Conservation (phyloP, 331 rosid species). For the Arachis monticola region DNA sequence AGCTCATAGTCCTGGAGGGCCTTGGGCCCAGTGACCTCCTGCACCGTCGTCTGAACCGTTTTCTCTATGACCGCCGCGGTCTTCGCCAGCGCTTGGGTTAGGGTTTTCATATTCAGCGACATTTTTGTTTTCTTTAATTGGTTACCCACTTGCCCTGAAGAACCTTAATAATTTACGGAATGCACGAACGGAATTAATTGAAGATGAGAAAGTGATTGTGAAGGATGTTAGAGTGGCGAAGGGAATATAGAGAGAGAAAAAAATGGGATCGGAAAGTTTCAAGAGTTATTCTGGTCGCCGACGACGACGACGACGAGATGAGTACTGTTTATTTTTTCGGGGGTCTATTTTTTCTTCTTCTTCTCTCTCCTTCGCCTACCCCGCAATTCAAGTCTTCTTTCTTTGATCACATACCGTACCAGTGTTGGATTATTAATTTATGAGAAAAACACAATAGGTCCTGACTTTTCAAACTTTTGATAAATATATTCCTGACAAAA, state of each 20-base stretch:
- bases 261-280: background rate
- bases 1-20: slow-evolving; percentile 95
- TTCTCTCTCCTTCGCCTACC: background rate
- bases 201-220: background rate
- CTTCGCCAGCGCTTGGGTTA: slow-evolving; percentile 95
- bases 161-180: background rate
- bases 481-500: too few species aligned
- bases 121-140: slow-evolving; percentile 19
- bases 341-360: background rate
- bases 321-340: background rate
- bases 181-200: background rate
- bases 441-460: too few species aligned
- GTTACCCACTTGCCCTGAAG: too few species aligned
- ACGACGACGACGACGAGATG: background rate
- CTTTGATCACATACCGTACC: background rate
- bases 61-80: slow-evolving; percentile 96
- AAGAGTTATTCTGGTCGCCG: background rate
- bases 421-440: too few species aligned
- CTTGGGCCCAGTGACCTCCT: slow-evolving; percentile 95
- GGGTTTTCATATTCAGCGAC: slow-evolving; percentile 96
- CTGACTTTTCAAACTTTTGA: too few species aligned
- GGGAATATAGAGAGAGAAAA: background rate
- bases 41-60: slow-evolving; percentile 91
- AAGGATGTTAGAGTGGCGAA: background rate
- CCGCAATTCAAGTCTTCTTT: background rate